Evolutionary conservation across 441 rosid species (phyloP), one percentile per base, ranked within the genome.

Genomic region (Melastoma candidum): DNA sequence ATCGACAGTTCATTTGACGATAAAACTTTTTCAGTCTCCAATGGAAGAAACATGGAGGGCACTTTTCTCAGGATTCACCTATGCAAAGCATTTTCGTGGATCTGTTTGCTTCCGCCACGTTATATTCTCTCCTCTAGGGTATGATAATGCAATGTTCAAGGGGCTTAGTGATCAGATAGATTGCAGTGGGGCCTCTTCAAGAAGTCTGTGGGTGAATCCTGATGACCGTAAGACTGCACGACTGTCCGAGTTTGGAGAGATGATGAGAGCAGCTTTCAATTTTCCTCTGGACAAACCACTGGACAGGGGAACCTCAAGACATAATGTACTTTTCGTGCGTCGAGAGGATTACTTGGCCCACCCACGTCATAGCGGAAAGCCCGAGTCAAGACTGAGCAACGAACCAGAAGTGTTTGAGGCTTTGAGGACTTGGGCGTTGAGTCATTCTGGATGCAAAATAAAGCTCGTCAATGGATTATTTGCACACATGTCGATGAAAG

Each of bases 321-420:
- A 77, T 47, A 85, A 83, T 46, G 73, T 90, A 59, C 96, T 87
- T 61, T 90, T 85, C 68, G 85, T 90, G 46, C 78, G 95, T 26
- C 90, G 96, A 4, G 96, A 90, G 68, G 84, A 90, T 70, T 90
- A 90, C 66, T 67, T 90, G 58, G 98, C 98, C 12, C 96, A 90
- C 63, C 98, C 96, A 25, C 90, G 98, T 27, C 96, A 87, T 13
- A 68, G 64, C 13, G 98, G 98, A 44, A 85, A 66, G 68, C 76
- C 85, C 53, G 83, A 90, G 65, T 80, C 96, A 1, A 80, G 98
- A 51, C 90, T 87, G 26, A 79, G 72, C 77, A 87, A 87, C 60
- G 96, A 90, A 70, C 80, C 79, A 72, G 85, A 85, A 69, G 82
- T 90, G 60, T 85, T 78, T 46, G 81, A 90, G 49, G 58, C 90